phyloP scores from a whole-genome alignment of 768 basidiomycete genomes.

The Filobasidium floriforme region DNA sequence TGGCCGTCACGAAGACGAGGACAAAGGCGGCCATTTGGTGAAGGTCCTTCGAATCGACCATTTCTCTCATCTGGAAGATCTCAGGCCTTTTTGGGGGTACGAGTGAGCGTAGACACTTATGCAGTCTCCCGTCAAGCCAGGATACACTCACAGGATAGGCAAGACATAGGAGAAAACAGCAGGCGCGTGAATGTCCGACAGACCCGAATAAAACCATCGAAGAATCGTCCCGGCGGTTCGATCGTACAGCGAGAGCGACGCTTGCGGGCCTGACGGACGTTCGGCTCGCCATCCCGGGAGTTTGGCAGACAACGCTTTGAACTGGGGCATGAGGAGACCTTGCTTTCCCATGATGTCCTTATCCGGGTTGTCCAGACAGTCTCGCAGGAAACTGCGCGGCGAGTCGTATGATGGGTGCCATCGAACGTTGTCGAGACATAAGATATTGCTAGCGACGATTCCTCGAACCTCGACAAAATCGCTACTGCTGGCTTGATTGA shows the following conservation, averaged over 20 bases:
- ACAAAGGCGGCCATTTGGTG: constrained; percentile 73
- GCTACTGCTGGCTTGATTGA: constrained; percentile 63
- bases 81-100: too few relatives aligned
- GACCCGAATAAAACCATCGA: constrained; percentile 70
- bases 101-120: too few relatives aligned
- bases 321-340: constrained; percentile 54
- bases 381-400: constrained; percentile 52
- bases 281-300: constrained; percentile 65
- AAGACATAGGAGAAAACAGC: constrained; percentile 70
- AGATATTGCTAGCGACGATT: constrained; percentile 62
- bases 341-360: constrained; percentile 72
- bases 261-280: constrained; percentile 75
- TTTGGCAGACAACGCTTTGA: constrained; percentile 55
- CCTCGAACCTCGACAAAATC: constrained; percentile 75
- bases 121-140: too few relatives aligned
- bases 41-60: constrained; percentile 49
- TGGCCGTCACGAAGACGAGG: constrained; percentile 70
- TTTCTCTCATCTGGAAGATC: constrained; percentile 79
- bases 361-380: constrained; percentile 58
- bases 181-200: constrained; percentile 66
- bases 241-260: constrained; percentile 81
- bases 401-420: constrained; percentile 57
- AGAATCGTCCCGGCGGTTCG: constrained; percentile 78
- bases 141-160: constrained; percentile 57
- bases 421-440: constrained; percentile 65